Evolutionary conservation across 306 rosid species (phyloP).

Genomic region (Vigna unguiculata): DNA sequence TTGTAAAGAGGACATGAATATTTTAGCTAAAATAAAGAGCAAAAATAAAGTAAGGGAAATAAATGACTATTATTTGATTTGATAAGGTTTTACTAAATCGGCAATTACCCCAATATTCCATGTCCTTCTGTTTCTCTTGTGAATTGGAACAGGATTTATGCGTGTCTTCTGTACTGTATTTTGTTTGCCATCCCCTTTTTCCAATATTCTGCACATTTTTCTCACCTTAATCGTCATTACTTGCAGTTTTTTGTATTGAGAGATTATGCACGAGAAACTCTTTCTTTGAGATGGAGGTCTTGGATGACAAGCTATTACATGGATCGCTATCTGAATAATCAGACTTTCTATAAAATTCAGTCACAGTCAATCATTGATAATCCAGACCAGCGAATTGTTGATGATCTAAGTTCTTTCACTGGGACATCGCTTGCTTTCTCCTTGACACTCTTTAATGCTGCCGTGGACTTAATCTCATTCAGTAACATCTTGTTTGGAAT

Average conservation of each 20-base stretch:
- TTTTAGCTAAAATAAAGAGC: not conserved
- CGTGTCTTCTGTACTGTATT: not conserved
- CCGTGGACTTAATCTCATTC: constrained; percentile 87
- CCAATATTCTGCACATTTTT: constrained; percentile 35
- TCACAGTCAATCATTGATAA: constrained; percentile 95
- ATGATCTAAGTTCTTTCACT: constrained; percentile 91
- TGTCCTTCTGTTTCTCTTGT: not conserved
- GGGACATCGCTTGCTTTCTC: constrained; percentile 91
- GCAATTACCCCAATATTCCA: not conserved
- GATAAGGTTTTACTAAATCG: not conserved
- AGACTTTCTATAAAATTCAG: constrained; percentile 89
- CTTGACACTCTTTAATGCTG: constrained; percentile 78
- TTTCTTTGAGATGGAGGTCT: constrained; percentile 96
- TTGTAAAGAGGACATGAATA: constrained; percentile 1
- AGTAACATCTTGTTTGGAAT: constrained; percentile 92
- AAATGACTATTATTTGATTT: not conserved
- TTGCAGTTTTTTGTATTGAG: constrained; percentile 86
- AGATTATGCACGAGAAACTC: constrained; percentile 90
- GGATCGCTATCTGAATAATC: constrained; percentile 86
- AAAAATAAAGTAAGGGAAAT: constrained; percentile 12
- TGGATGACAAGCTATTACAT: constrained; percentile 99
- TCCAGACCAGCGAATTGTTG: constrained; percentile 96
- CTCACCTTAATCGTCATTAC: constrained; percentile 40
- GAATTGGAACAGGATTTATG: constrained; percentile 15
- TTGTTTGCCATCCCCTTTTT: constrained; percentile 20